Evolutionary conservation across 768 basidiomycete genomes (phyloP).

Genomic region (Tephrocybe sp.): DNA sequence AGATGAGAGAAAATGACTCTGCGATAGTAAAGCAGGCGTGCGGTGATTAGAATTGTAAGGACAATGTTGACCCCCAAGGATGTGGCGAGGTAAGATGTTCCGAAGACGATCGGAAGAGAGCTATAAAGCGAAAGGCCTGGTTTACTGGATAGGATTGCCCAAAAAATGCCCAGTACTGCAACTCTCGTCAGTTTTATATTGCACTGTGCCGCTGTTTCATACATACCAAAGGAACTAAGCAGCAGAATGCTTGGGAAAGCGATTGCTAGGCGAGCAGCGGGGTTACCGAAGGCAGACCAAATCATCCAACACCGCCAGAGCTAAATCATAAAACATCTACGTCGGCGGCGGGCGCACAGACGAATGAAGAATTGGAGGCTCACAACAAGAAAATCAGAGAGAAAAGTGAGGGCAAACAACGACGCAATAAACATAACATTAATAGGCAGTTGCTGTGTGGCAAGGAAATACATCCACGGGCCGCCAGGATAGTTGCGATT

Average conservation of each 20-base stretch:
- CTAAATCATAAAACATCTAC: conserved; percentile 15
- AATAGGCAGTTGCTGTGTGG: conserved; percentile 27
- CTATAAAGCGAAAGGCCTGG: conserved; percentile 36
- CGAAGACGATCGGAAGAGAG: conserved; percentile 26
- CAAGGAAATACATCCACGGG: conserved; percentile 32
- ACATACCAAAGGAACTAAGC: conserved; percentile 38
- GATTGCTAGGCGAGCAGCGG: conserved; percentile 25
- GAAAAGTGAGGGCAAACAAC: conserved; percentile 31
- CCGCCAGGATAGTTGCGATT: conserved; percentile 28
- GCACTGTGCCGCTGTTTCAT: neutral
- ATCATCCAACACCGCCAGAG: conserved; percentile 46
- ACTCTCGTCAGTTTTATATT: neutral
- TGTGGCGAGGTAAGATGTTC: conserved; percentile 33
- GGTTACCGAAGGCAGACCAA: conserved; percentile 32
- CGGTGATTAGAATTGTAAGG: conserved; percentile 34
- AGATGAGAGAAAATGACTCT: conserved; percentile 23
- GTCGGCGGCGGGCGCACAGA: neutral
- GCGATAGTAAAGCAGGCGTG: conserved; percentile 31
- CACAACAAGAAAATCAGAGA: conserved; percentile 39
- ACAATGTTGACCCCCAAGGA: conserved; percentile 38
- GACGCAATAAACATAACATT: conserved; percentile 32
- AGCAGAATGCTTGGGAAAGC: conserved; percentile 32
- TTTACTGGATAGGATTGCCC: conserved; percentile 38
- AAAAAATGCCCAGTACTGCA: conserved; percentile 35
- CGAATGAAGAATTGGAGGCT: conserved; percentile 7